Evolutionary conservation across 2,329 filamentous ascomycete species (phyloP), one percentile per base, ranked within the genome.

Genomic region (Diplodia sapinea): DNA sequence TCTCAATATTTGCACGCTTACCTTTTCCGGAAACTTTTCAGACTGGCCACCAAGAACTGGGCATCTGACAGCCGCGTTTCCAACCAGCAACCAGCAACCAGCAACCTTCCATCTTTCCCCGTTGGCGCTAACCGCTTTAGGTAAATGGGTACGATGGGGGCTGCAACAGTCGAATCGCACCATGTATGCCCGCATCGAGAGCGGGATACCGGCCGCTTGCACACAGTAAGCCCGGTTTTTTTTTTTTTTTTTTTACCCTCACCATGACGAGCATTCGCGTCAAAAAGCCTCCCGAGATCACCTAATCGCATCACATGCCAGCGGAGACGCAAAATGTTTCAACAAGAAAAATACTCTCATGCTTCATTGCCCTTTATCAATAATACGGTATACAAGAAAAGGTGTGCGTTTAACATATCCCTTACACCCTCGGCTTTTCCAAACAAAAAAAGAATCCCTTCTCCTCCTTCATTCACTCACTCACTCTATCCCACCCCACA

Each of bases 91-190:
- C n/a, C n/a, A n/a, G n/a, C n/a, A n/a, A 33, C 33, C 33, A 36
- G 11, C n/a, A n/a, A 7, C 20, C 20, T 47, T 20, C 17, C 4
- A 51, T 20, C 56, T 13, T 47, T 31, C 13, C 11, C 29, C 20
- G 17, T n/a, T 38, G 31, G 12, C 11, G n/a, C 59, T 63, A 63
- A 51, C 59, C 59, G 17, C 5, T 50, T 63, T 38, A 36, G 43
- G 59, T n/a, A 63, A 51, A 4, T 31, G 13, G 43, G n/a, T 47
- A 51, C 59, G 43, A 17, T 43, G n/a, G 31, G 33, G 33, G 33
- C 33, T 3, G 11, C 33, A 12, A 11, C 11, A 26, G 23, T 26
- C 23, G 23, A 26, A 26, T 26, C 23, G 23, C 23, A 26, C 3
- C 2, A 36, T 36, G 33, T 9, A 9, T 3, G 11, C 33, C 33